phyloP scores from a whole-genome alignment of 495 filamentous ascomycete genomes.

The Sporormia fimetaria region DNA sequence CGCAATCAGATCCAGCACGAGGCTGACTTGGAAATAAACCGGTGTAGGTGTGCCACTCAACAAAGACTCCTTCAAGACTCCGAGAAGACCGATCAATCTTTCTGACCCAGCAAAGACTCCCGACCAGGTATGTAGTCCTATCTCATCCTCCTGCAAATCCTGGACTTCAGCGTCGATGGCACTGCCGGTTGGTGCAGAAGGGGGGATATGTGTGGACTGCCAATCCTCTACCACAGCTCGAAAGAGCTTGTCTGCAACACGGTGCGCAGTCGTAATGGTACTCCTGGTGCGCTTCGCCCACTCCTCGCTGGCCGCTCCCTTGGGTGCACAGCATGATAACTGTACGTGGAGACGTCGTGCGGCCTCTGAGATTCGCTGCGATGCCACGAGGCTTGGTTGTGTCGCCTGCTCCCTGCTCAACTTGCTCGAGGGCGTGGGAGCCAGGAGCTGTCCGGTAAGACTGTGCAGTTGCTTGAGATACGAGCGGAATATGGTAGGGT shows the following conservation, averaged over 20 bases:
- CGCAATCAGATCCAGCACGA: conserved; percentile 51
- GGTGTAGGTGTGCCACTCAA: conserved; percentile 45
- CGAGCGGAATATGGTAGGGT: conserved; percentile 69
- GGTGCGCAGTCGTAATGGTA: conserved; percentile 49
- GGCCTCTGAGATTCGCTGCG: conserved; percentile 7
- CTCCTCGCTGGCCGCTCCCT: conserved; percentile 58
- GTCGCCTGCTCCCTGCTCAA: conserved; percentile 1
- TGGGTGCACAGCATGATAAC: conserved; percentile 63
- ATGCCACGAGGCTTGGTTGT: background rate
- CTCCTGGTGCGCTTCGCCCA: conserved; percentile 55
- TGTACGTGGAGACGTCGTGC: conserved; percentile 45
- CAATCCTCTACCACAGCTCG: conserved; percentile 67
- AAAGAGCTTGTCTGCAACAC: conserved; percentile 62
- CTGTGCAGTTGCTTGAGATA: conserved; percentile 55
- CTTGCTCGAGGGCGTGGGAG: conserved; percentile 39
- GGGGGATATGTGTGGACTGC: conserved; percentile 44
- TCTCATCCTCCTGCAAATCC: conserved; percentile 31
- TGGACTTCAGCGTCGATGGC: conserved; percentile 33
- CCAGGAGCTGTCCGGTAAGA: conserved; percentile 45
- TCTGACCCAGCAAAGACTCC: conserved; percentile 61
- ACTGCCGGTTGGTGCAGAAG: conserved; percentile 15
- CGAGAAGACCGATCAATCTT: conserved; percentile 51
- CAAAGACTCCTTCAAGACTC: conserved; percentile 45
- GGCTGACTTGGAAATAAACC: conserved; percentile 52
- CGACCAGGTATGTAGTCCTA: conserved; percentile 55